A percentile compares a stretch with the other conserved stretches of the same genome.
Evolutionary conservation across 257 asterid genomes (phyloP).

Genomic region (Nicotiana otophora): DNA sequence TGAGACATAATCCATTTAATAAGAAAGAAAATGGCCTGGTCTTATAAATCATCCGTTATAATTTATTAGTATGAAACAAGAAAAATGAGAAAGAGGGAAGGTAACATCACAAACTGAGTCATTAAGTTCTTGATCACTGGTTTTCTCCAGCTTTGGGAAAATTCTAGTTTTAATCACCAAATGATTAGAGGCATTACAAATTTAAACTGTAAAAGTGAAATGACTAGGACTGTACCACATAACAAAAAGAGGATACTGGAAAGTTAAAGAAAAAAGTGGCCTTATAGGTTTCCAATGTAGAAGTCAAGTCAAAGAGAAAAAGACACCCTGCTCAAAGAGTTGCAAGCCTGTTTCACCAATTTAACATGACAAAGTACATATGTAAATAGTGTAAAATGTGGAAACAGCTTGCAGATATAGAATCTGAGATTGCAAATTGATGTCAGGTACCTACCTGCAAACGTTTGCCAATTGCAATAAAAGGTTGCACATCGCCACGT

Average conservation of each 20-base stretch:
- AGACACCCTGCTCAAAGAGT: conserved; percentile 2
- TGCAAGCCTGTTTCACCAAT: neutral
- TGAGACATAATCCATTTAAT: neutral
- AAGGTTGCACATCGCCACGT: conserved; percentile 97
- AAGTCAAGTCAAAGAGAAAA: neutral
- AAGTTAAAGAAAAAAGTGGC: neutral
- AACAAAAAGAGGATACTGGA: neutral
- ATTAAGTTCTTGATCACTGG: neutral
- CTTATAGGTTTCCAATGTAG: neutral
- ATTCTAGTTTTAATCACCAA: neutral
- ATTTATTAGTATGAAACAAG: neutral
- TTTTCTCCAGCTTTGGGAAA: neutral
- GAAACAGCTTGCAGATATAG: conserved; percentile 4
- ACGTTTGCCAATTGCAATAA: conserved; percentile 84
- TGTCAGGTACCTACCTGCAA: conserved; percentile 67
- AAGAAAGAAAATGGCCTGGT: neutral
- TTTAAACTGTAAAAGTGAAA: neutral
- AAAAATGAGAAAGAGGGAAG: neutral
- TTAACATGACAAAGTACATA: neutral
- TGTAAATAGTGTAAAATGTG: neutral
- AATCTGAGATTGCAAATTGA: neutral
- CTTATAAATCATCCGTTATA: neutral
- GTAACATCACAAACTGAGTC: neutral
- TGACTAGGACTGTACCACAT: neutral
- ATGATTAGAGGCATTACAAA: neutral